Percentiles rank a stretch among this genome's conserved stretches.
phyloP scores from a whole-genome alignment of 768 basidiomycete genomes.

The Leccinum arenicola region DNA sequence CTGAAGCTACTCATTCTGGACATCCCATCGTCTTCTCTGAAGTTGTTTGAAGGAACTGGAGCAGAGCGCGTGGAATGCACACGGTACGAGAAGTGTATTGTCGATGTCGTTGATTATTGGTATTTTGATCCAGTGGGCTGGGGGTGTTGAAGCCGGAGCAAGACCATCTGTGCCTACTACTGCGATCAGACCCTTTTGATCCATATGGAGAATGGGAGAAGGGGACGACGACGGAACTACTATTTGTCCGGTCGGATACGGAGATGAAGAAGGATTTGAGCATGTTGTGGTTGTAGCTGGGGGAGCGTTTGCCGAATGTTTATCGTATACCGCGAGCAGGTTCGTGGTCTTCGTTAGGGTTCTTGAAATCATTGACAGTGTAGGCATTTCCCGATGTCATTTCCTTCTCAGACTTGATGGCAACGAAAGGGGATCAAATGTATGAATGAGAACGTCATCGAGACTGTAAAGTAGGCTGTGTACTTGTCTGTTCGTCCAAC shows the following conservation, averaged over 20 bases:
- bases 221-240: slow-evolving; percentile 22
- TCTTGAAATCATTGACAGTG: background rate
- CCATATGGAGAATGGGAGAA: slow-evolving; percentile 29
- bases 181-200: slow-evolving; percentile 30
- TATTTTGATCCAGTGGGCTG: slow-evolving; percentile 29
- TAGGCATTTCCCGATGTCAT: background rate
- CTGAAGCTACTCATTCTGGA: slow-evolving; percentile 23
- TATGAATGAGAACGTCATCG: background rate
- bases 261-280: slow-evolving; percentile 17
- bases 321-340: background rate
- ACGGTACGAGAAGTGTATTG: slow-evolving; percentile 19
- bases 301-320: background rate
- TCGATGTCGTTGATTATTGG: slow-evolving; percentile 32
- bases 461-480: background rate
- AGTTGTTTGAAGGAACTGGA: slow-evolving; percentile 18
- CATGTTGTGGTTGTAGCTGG: slow-evolving; percentile 24
- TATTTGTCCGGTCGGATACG: slow-evolving; percentile 20
- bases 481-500: background rate
- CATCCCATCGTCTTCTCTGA: slow-evolving; percentile 17
- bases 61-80: slow-evolving; percentile 10
- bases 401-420: background rate
- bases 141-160: slow-evolving; percentile 22
- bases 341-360: background rate
- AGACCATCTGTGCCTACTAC: slow-evolving; percentile 29
- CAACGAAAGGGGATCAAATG: background rate